Base-by-base conservation (phyloP, 2,329 filamentous ascomycete species). In the Beauveria medogensis region DNA sequence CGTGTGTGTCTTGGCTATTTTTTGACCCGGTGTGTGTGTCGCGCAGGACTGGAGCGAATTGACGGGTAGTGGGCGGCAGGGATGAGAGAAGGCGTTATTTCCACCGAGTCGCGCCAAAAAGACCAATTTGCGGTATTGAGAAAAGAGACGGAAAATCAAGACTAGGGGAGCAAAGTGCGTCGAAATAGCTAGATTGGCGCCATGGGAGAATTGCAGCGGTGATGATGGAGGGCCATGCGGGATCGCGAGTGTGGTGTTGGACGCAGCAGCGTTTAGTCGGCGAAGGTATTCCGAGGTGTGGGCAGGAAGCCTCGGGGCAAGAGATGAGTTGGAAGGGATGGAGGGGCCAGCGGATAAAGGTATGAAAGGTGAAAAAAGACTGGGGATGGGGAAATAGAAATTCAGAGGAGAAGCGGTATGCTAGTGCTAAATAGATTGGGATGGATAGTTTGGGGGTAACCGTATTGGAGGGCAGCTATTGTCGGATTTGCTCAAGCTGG, bases 1-100 rank as follows among this genome's bases (percentile, higher is more conserved):
- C 37, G 30, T 51, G 55, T 51, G 55, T 47, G 46, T 59, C 46
- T 58, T 51, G 55, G 55, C 34, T 22, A 37, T n/a, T 20, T 50
- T 37, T 51, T 26, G 22, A 9, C 7, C 26, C 10, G 22, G 24
- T 10, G n/a, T 20, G 44, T 50, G 44, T 51, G 22, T 50, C 55
- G 44, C 56, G 55, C 47, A 59, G n/a, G 30, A 47, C 43, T 14
- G n/a, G 28, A 22, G 16, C 28, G 51, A 26, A n/a, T 28, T 55
- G 24, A 43, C 24, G n/a, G 51, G 18, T 14, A 48, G 56, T 52
- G 56, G 24, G 47, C 47, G n/a, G 37, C 47, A 37, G 55, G 34
- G 46, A 18, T 48, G 30, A 10, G 34, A 20, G 34, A 28, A 20
- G 44, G 44, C 44, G 44, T 24, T 37, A 40, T 47, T 56, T 40